Percentiles rank a stretch among this genome's conserved stretches.
Evolutionary conservation across 306 rosid genomes (phyloP).

Genomic region (Purshia tridentata): DNA sequence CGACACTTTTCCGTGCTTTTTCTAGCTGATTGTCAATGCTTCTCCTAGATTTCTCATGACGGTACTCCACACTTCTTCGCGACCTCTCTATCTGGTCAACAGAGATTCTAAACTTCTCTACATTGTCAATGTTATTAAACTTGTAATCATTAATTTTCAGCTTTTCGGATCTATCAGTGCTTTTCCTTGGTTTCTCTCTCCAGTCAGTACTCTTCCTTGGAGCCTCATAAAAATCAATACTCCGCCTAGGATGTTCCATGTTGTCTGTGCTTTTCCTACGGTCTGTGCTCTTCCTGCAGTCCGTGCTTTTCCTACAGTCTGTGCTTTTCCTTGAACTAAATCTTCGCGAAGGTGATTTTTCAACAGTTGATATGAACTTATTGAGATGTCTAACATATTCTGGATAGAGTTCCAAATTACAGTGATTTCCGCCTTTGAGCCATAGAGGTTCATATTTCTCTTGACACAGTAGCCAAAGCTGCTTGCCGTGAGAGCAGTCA

Average conservation of each 20-base stretch:
- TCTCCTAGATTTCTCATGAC: slow-evolving; percentile 69
- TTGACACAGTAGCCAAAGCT: slow-evolving; percentile 78
- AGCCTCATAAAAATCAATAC: slow-evolving; percentile 57
- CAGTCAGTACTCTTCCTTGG: slow-evolving; percentile 76
- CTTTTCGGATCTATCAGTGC: slow-evolving; percentile 62
- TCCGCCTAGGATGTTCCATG: slow-evolving; percentile 54
- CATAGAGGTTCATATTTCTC: slow-evolving; percentile 90
- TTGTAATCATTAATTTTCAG: slow-evolving; percentile 54
- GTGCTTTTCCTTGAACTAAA: slow-evolving; percentile 58
- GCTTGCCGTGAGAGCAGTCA: slow-evolving; percentile 87
- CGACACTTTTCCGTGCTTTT: slow-evolving; percentile 72
- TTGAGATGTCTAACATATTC: slow-evolving; percentile 67
- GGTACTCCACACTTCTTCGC: slow-evolving; percentile 65
- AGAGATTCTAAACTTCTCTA: slow-evolving; percentile 56
- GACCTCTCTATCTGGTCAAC: slow-evolving; percentile 73
- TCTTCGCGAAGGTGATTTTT: slow-evolving; percentile 52
- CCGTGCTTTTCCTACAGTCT: slow-evolving; percentile 28
- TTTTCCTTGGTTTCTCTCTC: slow-evolving; percentile 75
- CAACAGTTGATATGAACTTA: slow-evolving; percentile 59
- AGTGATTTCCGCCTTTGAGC: slow-evolving; percentile 92
- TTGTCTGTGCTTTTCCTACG: slow-evolving; percentile 36
- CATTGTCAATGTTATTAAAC: slow-evolving; percentile 49
- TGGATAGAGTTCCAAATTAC: slow-evolving; percentile 81
- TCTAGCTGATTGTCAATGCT: slow-evolving; percentile 76
- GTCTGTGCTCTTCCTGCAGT: background rate